Conservation (phyloP, 345 rosid species). For the Dovyalis caffra region DNA sequence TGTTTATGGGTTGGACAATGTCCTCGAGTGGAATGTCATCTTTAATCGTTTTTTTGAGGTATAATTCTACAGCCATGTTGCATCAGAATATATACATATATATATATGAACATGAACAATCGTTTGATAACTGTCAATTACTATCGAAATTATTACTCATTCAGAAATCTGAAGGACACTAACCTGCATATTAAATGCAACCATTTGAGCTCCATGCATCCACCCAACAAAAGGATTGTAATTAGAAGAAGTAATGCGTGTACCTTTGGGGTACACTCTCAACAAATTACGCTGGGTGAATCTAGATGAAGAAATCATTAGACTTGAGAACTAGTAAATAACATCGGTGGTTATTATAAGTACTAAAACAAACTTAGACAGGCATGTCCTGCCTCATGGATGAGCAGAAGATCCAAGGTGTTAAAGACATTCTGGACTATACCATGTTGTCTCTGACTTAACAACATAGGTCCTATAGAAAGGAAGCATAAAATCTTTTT, state of each 20-base stretch:
- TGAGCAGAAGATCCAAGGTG: background rate
- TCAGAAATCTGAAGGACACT: background rate
- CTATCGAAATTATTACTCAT: background rate
- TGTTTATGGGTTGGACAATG: too few relatives aligned
- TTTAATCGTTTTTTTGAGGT: too few relatives aligned
- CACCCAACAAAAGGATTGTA: slow-evolving; percentile 27
- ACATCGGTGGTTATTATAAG: background rate
- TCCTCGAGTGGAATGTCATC: background rate
- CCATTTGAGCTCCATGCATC: slow-evolving; percentile 36
- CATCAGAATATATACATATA: too few relatives aligned
- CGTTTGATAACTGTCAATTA: too few relatives aligned
- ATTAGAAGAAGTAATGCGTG: slow-evolving; percentile 25
- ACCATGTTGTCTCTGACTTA: background rate
- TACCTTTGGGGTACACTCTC: slow-evolving; percentile 26
- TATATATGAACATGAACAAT: too few relatives aligned
- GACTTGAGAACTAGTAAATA: background rate
- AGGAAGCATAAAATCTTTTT: background rate
- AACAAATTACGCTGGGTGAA: slow-evolving; percentile 27
- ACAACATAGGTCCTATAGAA: background rate
- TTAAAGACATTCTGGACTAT: background rate
- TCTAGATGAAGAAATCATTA: background rate
- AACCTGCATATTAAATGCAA: slow-evolving; percentile 38
- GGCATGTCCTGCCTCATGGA: background rate
- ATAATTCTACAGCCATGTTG: too few relatives aligned
- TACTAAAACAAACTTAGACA: background rate